Evolutionary conservation across 192 early-diverging fungal species (phyloP).

Genomic region (Coemansia sp.): DNA sequence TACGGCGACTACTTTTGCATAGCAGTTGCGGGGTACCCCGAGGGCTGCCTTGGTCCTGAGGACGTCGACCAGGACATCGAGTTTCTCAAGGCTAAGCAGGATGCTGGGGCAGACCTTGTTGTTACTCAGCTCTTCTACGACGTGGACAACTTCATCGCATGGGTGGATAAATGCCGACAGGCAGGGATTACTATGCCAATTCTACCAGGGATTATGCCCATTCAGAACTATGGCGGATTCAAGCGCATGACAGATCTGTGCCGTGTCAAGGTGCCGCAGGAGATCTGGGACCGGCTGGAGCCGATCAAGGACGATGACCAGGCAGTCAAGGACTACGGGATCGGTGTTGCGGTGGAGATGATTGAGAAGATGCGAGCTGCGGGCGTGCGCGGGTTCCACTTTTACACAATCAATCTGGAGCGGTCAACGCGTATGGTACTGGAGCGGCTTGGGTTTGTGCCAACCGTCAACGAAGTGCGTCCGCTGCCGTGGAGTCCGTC

Average conservation of each 20-base stretch:
- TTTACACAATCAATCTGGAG: conserved; percentile 96
- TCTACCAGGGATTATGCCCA: conserved; percentile 96
- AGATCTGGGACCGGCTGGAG: conserved; percentile 82
- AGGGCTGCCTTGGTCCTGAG: conserved; percentile 81
- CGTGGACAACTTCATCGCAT: conserved; percentile 78
- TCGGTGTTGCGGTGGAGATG: conserved; percentile 83
- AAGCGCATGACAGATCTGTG: conserved; percentile 87
- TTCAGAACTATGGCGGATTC: conserved; percentile 91
- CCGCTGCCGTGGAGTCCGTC: conserved; percentile 69
- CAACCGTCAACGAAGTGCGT: conserved; percentile 63
- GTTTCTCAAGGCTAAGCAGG: conserved; percentile 84
- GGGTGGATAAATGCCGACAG: conserved; percentile 71
- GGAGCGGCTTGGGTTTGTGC: conserved; percentile 78
- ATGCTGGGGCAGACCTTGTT: conserved; percentile 89
- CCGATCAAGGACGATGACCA: conserved; percentile 98
- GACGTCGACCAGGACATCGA: conserved; percentile 74
- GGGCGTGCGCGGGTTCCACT: conserved; percentile 84
- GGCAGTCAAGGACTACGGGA: conserved; percentile 92
- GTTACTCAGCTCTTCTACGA: conserved; percentile 98
- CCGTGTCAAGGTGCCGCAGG: conserved; percentile 82
- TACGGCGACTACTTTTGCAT: conserved; percentile 97
- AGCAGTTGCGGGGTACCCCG: conserved; percentile 96
- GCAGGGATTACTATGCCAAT: conserved; percentile 81
- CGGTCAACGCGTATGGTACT: conserved; percentile 83
- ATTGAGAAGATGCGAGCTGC: conserved; percentile 70